Percentiles rank a stretch among this genome's conserved stretches.
Evolutionary conservation across 352 stramenopile species (phyloP).

Genomic region (Phytophthora fragariaefolia): DNA sequence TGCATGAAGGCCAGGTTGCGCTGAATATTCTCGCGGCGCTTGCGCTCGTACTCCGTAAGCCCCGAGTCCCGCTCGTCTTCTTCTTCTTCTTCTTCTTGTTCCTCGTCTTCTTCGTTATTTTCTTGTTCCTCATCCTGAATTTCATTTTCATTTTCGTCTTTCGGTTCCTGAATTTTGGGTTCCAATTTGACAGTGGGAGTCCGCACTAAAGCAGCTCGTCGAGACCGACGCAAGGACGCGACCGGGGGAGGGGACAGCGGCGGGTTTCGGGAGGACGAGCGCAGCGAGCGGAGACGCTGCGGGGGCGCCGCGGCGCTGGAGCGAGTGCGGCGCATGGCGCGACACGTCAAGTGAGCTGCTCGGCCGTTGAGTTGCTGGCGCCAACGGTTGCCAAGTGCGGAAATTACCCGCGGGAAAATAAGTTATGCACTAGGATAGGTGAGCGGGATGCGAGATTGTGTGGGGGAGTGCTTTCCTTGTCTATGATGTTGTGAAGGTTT

Average conservation of each 20-base stretch:
- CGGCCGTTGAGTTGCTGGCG: not conserved
- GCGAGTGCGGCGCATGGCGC: conserved; percentile 36
- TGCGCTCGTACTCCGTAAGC: conserved; percentile 82
- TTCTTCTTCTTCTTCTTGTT: conserved; percentile 14
- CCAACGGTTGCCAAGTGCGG: not conserved
- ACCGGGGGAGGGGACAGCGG: conserved; percentile 24
- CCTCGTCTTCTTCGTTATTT: conserved; percentile 7
- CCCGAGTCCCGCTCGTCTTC: conserved; percentile 10
- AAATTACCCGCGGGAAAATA: not conserved
- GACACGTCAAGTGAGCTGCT: not conserved
- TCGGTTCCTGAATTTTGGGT: conserved; percentile 7
- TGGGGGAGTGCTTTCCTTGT: too few relatives aligned
- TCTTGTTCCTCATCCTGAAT: conserved; percentile 2
- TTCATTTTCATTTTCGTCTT: conserved; percentile 1
- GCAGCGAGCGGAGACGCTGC: conserved; percentile 32
- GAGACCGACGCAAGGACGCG: conserved; percentile 27
- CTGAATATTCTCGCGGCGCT: conserved; percentile 84
- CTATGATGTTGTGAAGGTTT: too few relatives aligned
- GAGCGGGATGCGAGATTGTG: too few relatives aligned
- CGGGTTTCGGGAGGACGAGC: conserved; percentile 18
- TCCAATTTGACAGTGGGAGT: conserved; percentile 10
- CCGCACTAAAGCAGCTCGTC: not conserved
- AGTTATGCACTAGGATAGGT: not conserved
- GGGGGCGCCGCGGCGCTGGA: conserved; percentile 25
- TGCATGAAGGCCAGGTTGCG: conserved; percentile 87